phyloP scores from a whole-genome alignment of 1,139 yeast species.

The Wickerhamiella pararugosa region DNA sequence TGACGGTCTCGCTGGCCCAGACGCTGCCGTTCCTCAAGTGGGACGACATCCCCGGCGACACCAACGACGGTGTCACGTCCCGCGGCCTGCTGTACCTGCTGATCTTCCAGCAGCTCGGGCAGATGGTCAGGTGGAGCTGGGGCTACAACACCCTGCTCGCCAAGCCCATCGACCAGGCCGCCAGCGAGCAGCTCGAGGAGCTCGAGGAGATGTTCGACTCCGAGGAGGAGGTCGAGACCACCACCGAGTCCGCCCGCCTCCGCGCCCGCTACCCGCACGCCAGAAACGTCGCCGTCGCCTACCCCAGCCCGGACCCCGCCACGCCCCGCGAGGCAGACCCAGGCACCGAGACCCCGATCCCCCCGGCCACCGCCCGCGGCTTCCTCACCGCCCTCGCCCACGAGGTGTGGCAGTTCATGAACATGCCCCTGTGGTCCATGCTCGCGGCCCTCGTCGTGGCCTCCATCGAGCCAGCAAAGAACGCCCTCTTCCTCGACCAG shows the following conservation, averaged over 20 bases:
- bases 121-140: constrained; percentile 79
- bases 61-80: constrained; percentile 57
- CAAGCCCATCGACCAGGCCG: constrained; percentile 25
- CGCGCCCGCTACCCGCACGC: background rate
- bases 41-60: constrained; percentile 56
- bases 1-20: constrained; percentile 55
- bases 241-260: background rate
- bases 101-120: constrained; percentile 76
- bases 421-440: constrained; percentile 95
- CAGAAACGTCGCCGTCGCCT: background rate
- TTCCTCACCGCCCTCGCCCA: constrained; percentile 3
- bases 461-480: constrained; percentile 53
- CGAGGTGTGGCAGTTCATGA: constrained; percentile 44
- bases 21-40: constrained; percentile 59
- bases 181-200: constrained; percentile 10
- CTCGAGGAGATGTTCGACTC: constrained; percentile 1
- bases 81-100: constrained; percentile 65
- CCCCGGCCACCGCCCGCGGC: constrained; percentile 1
- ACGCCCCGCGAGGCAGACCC: background rate
- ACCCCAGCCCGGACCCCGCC: background rate
- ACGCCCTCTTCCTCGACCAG: constrained; percentile 42
- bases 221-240: background rate
- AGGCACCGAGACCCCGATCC: constrained; percentile 1
- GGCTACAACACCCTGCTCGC: constrained; percentile 66
- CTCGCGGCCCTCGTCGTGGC: constrained; percentile 70